Base-by-base conservation (phyloP, 2,329 filamentous ascomycete genomes). In the Xylariales sp. region DNA sequence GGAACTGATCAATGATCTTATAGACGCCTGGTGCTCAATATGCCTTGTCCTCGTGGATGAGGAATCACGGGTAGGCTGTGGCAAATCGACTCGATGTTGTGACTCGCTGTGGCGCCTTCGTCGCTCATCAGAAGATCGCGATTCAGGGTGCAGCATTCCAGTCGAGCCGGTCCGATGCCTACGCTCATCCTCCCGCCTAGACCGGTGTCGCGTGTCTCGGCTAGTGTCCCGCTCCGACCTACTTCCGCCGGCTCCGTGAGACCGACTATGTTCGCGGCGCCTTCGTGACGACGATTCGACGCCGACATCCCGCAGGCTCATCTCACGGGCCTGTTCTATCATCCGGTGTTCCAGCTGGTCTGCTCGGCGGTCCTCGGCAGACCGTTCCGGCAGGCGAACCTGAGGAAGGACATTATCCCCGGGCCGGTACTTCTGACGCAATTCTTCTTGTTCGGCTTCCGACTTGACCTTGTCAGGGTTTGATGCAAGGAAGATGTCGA, bases 21-120 rank as follows among this genome's bases (percentile, higher is more conserved):
- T 82, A 66, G 94, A 97, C 0, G 93, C 91, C 81, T 98, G 95
- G 76, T 97, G 95, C 76, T 96, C 93, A 55, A 97, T 85, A 60
- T 90, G 90, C 57, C 91, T 83, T 28, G 80, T 78, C 56, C 81
- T 79, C 68, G 76, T 75, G 71, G 79, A 73, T 69, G 78, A 75
- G 62, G 79, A 72, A 69, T 80, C 79, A 67, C 83, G 80, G 54
- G 76, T 73, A 43, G 76, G 79, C 61, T 82, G 82, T 32, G 81
- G 80, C 36, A 82, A 83, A 60, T 83, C 83, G 69, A 46, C 1
- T 41, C 76, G 80, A 62, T 82, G 82, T 32, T 81, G 80, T 41
- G 83, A 84, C 62, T 83, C 83, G 71, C 84, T 85, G 62, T 79
- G 79, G 39, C 76, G 77, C 48, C 80, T 81, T 63, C 81, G 77